phyloP scores from a whole-genome alignment of 768 basidiomycete genomes.

The Leccinum truebloodii region DNA sequence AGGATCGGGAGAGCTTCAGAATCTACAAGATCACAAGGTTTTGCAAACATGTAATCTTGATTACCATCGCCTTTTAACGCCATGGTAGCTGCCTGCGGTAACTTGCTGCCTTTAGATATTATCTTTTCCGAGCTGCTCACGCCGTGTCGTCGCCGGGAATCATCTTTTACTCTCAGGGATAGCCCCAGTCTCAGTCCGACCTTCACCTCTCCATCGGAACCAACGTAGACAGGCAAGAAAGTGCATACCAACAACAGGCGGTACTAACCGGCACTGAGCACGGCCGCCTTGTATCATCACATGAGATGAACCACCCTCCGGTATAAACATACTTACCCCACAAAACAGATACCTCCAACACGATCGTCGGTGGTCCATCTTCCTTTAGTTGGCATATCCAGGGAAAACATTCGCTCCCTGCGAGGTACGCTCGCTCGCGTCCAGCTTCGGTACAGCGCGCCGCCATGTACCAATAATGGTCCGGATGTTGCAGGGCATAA shows the following conservation, averaged over 20 bases:
- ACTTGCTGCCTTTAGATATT: neutral
- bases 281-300: neutral
- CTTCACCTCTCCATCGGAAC: neutral
- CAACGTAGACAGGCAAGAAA: neutral
- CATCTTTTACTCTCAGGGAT: neutral
- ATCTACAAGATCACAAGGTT: neutral
- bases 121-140: neutral
- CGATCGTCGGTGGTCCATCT: too few species aligned
- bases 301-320: neutral
- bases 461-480: too few species aligned
- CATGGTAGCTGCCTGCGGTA: neutral
- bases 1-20: too few species aligned
- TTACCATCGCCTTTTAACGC: neutral
- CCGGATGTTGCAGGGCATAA: too few species aligned
- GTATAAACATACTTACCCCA: slow-evolving; percentile 32
- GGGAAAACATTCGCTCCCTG: too few species aligned
- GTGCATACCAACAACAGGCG: too few species aligned
- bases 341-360: slow-evolving; percentile 38
- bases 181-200: neutral
- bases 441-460: too few species aligned
- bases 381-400: too few species aligned
- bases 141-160: too few species aligned
- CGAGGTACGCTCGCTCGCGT: too few species aligned
- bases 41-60: neutral
- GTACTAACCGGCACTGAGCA: too few species aligned